Base-by-base conservation (phyloP, 441 rosid species). In the Populus hybrid region DNA sequence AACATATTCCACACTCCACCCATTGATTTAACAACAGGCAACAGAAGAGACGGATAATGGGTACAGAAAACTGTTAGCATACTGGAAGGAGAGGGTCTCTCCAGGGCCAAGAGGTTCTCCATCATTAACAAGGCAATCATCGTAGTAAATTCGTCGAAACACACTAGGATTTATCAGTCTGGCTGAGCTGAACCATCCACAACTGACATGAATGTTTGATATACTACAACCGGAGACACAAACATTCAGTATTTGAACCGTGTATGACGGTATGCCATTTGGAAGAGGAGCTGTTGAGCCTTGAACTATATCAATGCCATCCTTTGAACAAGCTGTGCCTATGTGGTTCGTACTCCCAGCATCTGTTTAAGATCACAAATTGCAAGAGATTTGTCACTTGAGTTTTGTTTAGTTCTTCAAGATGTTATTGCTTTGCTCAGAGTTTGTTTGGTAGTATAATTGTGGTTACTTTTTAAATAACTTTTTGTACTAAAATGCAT, bases 111-210 rank as follows among this genome's bases (percentile, higher is more conserved):
- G 68, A 35, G 92, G 84, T 79, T 87, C 80, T n/a, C 95, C 98
- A 8, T 85, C 79, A 83, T 94, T 94, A 34, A 91, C 93, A 10
- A 92, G 91, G 78, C 98, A 94, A 79, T 94, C 98, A 36, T 92
- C 81, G 80, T 86, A 90, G 81, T 77, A 57, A 8, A 94, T 80
- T 65, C 98, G 95, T 70, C 86, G 87, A 88, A 92, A 92, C 16
- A 86, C 78, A 50, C 77, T 85, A 7, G 97, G 98, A 80, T 89
- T 90, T 24, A 93, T 63, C 81, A 89, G 73, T 5, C 78, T 84
- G 26, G 83, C 87, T 2, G 98, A 92, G 87, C 97, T 93, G 68
- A 93, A 93, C 97, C 97, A 91, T 68, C 97, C 97, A 65, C 98
- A 94, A 68, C 59, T 81, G 35, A 94, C 73, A 83, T 92, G 97